Evolutionary conservation across 768 basidiomycete genomes (phyloP), one percentile per base, ranked within the genome.

Genomic region (Cantharellus anzutake): DNA sequence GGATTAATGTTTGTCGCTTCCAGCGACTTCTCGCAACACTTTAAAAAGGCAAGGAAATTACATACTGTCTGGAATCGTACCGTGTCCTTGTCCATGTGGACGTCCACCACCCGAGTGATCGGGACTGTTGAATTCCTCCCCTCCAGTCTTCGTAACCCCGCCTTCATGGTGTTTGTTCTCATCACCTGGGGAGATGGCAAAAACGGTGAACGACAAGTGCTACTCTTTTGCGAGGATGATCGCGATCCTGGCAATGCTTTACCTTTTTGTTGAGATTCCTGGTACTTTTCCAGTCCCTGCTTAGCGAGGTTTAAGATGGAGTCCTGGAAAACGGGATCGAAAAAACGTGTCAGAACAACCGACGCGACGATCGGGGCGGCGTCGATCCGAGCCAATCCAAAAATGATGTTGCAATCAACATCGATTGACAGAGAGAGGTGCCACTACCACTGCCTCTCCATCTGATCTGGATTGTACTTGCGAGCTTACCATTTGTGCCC

Each of bases 271-370:
- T 61, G 61, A 11, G 42, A 4, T 4, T 42, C 59, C 51, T 62
- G 38, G 42, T 62, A 62, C 29, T 51, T 55, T 5, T 56, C 14
- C 42, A 55, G 41, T 11, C 60, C 61, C 41, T 61, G 40, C 41
- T 62, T 62, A 16, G 60, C 61, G 42, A 62, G 60, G 52, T 62
- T 60, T 51, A 62, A 34, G 37, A 62, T 57, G 35, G 39, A 42
- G 37, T 60, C 60, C 59, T 60, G 20, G 20, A 29, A 29, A 29
- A 29, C 20, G 1, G 1, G 20, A 29, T 29, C 20, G 20, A 29
- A 29, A 29, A 29, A 29, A 29, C 20, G 20, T 29, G 20, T 29
- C 20, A 29, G 20, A 29, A 29, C 20, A 29, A 29, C 20, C 20
- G 20, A 29, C 20, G 20, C 20, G 20, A 29, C 20, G 20, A 29